Percentiles rank a stretch among this genome's conserved stretches.
Evolutionary conservation across 148 eudicot genomes (phyloP).

Genomic region (Camellia granthamiana): DNA sequence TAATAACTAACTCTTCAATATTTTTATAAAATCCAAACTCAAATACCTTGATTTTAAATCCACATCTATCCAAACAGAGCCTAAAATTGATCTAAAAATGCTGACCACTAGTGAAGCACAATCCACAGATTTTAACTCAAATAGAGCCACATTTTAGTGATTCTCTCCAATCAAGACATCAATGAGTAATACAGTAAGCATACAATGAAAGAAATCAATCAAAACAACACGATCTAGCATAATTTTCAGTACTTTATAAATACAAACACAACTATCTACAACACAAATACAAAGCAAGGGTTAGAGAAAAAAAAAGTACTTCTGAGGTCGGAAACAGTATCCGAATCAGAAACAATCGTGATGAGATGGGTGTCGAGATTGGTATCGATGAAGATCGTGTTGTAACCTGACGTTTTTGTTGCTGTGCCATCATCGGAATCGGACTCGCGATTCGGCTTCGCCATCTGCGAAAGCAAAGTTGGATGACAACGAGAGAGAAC

Average conservation of each 20-base stretch:
- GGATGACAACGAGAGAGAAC: not conserved
- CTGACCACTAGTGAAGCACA: not conserved
- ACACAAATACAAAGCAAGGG: not conserved
- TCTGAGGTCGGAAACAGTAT: slow-evolving; percentile 46
- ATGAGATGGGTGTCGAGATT: slow-evolving; percentile 59
- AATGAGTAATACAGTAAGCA: not conserved
- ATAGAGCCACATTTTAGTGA: not conserved
- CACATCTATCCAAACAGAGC: too few species aligned
- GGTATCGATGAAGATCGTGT: slow-evolving; percentile 61
- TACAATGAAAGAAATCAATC: not conserved
- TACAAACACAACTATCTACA: not conserved
- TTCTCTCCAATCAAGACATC: not conserved
- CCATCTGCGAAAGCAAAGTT: slow-evolving; percentile 8
- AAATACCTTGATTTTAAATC: not conserved
- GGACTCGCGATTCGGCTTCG: slow-evolving; percentile 17
- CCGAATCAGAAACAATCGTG: slow-evolving; percentile 34
- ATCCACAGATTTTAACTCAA: not conserved
- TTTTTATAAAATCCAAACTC: too few species aligned
- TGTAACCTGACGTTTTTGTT: not conserved
- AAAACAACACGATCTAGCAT: not conserved
- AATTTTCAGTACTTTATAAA: not conserved
- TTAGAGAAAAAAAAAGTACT: slow-evolving; percentile 24
- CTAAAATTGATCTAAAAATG: not conserved
- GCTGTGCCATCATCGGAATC: slow-evolving; percentile 11
- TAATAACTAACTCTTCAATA: not conserved